These are phyloP conservation scores for Dalbergia cultrata DNA, from an alignment of 306 rosid genomes.

Conservation along the genomic window DNA sequence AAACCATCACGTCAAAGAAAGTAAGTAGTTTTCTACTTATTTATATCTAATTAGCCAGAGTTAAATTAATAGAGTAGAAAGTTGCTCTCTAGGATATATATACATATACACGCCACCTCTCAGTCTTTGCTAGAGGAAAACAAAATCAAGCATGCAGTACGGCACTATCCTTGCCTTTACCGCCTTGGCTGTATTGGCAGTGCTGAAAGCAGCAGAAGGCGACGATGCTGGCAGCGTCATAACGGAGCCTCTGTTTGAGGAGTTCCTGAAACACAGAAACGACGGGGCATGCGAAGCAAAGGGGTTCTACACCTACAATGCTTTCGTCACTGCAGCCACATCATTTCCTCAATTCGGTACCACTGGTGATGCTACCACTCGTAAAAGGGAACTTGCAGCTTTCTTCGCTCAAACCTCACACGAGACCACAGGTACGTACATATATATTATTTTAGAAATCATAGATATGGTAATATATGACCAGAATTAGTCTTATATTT, in stretches of 20 bases:
- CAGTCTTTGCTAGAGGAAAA: too few relatives aligned
- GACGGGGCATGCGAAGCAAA: constrained; percentile 52
- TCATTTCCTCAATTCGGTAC: constrained; percentile 53
- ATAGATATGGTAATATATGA: too few relatives aligned
- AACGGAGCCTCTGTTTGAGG: constrained; percentile 30
- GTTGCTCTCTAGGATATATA: too few relatives aligned
- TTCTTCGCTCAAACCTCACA: constrained; percentile 75
- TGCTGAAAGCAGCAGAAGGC: not conserved
- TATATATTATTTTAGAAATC: not conserved
- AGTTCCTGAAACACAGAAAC: constrained; percentile 55
- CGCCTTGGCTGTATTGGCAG: not conserved
- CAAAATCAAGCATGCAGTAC: constrained; percentile 10
- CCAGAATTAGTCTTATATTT: too few relatives aligned
- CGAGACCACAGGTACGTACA: constrained; percentile 53
- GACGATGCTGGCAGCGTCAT: constrained; percentile 43
- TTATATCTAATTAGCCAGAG: too few relatives aligned
- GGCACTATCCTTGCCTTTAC: not conserved
- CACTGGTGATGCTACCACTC: constrained; percentile 54
- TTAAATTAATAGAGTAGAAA: too few relatives aligned
- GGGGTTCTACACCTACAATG: constrained; percentile 53
- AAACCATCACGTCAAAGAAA: too few relatives aligned
- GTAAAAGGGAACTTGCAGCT: constrained; percentile 67
- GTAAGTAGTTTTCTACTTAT: too few relatives aligned
- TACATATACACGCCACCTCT: too few relatives aligned
- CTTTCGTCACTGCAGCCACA: constrained; percentile 53